Evolutionary conservation across 192 early-diverging fungal genomes (phyloP).

Genomic region (Backusella macrospora): DNA sequence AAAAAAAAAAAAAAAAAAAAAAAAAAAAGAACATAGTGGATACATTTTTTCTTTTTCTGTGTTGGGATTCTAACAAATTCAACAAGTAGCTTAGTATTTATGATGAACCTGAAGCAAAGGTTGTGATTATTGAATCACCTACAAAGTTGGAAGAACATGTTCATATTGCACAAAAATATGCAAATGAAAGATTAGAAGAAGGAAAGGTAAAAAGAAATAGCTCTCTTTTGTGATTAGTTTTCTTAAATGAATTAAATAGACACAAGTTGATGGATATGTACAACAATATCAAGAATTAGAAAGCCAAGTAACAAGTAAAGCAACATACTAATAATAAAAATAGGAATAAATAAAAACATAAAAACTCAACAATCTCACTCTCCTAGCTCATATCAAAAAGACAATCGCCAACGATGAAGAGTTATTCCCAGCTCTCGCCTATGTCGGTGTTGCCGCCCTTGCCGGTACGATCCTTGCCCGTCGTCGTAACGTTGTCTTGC

Average conservation of each 20-base stretch:
- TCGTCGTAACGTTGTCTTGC: slow-evolving; percentile 42
- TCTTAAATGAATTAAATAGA: slow-evolving; percentile 19
- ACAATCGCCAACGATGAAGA: slow-evolving; percentile 45
- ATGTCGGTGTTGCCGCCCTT: slow-evolving; percentile 46
- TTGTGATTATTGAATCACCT: slow-evolving; percentile 45
- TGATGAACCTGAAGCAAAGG: slow-evolving; percentile 48
- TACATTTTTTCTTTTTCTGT: too few relatives aligned
- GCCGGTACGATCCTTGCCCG: slow-evolving; percentile 49
- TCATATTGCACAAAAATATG: slow-evolving; percentile 38
- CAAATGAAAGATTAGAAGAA: slow-evolving; percentile 36
- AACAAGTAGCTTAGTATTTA: slow-evolving; percentile 48
- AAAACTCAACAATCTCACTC: background rate
- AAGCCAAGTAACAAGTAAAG: slow-evolving; percentile 28
- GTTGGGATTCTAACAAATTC: too few relatives aligned
- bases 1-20: too few relatives aligned
- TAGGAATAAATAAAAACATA: background rate
- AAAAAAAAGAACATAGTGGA: too few relatives aligned
- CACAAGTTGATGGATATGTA: slow-evolving; percentile 23
- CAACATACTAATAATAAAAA: background rate
- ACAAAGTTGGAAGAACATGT: slow-evolving; percentile 45
- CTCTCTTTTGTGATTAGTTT: background rate
- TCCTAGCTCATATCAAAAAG: slow-evolving; percentile 34
- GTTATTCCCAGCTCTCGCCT: slow-evolving; percentile 42
- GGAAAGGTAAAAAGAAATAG: slow-evolving; percentile 27
- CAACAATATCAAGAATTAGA: slow-evolving; percentile 25